Conservation (phyloP, 1,284 basidiomycete genomes). For the Moesziomyces globuligerus region DNA sequence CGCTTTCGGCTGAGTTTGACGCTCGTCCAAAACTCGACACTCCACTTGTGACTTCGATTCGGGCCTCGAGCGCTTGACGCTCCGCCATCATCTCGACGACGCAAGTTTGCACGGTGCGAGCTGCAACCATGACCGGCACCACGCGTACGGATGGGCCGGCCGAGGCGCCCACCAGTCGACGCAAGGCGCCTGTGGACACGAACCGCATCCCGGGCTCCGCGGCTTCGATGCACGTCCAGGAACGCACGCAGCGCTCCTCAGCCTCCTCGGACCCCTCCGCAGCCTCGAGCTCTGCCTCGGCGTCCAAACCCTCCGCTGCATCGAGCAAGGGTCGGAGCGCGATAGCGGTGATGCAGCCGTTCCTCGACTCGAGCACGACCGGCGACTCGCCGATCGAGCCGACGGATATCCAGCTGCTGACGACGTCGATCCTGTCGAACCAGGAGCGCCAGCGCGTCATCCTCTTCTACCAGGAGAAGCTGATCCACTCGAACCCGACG, state of each 20-base stretch:
- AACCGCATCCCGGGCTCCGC: constrained; percentile 41
- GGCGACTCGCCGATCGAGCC: constrained; percentile 26
- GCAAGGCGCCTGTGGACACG: constrained; percentile 20
- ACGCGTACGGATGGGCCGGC: not conserved
- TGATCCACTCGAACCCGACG: constrained; percentile 15
- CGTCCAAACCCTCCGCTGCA: constrained; percentile 1
- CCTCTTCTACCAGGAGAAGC: constrained; percentile 27
- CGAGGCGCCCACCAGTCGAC: constrained; percentile 1
- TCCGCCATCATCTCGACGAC: not conserved
- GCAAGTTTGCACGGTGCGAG: no score
- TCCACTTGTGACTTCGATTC: no score
- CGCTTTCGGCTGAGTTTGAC: not conserved
- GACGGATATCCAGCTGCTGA: constrained; percentile 49
- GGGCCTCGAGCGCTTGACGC: no score
- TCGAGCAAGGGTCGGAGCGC: constrained; percentile 9
- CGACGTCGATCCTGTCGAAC: constrained; percentile 40
- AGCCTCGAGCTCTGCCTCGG: not conserved
- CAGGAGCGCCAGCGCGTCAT: constrained; percentile 30
- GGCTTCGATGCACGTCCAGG: constrained; percentile 36
- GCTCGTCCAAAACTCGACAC: not conserved
- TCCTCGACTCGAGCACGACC: constrained; percentile 30
- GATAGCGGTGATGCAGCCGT: constrained; percentile 30
- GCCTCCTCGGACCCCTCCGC: constrained; percentile 1
- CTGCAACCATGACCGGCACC: not conserved
- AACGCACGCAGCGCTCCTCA: constrained; percentile 6